Evolutionary conservation across 1,284 basidiomycete genomes (phyloP).

Genomic region (Acaromyces ingoldii): DNA sequence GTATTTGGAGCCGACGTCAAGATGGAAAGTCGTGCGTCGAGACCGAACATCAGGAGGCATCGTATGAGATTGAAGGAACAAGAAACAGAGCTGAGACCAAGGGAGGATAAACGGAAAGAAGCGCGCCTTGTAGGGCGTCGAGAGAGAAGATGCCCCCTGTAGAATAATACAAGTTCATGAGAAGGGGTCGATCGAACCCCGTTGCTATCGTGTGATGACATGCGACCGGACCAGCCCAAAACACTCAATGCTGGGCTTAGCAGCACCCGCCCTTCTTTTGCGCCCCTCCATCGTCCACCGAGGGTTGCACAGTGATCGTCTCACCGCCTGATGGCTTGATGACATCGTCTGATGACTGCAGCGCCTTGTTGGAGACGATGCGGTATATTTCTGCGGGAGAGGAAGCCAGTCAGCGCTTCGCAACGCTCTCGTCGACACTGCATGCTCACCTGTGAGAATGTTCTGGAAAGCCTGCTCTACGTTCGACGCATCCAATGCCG

Average conservation of each 20-base stretch:
- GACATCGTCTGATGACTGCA: constrained; percentile 50
- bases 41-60: too few species aligned
- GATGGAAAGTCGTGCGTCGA: too few species aligned
- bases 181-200: too few species aligned
- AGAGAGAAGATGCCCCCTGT: too few species aligned
- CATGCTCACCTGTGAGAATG: constrained; percentile 76
- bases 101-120: too few species aligned
- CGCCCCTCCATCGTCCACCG: constrained; percentile 47
- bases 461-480: constrained; percentile 91
- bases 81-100: too few species aligned
- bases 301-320: constrained; percentile 51
- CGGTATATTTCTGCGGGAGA: constrained; percentile 57
- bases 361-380: constrained; percentile 51
- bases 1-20: too few species aligned
- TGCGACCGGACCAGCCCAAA: too few species aligned
- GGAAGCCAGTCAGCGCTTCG: constrained; percentile 67
- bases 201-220: too few species aligned
- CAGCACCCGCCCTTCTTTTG: constrained; percentile 51
- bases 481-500: constrained; percentile 97
- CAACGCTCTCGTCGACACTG: constrained; percentile 60
- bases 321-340: constrained; percentile 51
- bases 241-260: constrained; percentile 16
- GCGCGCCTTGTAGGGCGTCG: too few species aligned
- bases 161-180: too few species aligned
- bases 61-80: too few species aligned